Base-by-base conservation (phyloP, 2,329 filamentous ascomycete genomes). In the Amauroascus verrucosus region DNA sequence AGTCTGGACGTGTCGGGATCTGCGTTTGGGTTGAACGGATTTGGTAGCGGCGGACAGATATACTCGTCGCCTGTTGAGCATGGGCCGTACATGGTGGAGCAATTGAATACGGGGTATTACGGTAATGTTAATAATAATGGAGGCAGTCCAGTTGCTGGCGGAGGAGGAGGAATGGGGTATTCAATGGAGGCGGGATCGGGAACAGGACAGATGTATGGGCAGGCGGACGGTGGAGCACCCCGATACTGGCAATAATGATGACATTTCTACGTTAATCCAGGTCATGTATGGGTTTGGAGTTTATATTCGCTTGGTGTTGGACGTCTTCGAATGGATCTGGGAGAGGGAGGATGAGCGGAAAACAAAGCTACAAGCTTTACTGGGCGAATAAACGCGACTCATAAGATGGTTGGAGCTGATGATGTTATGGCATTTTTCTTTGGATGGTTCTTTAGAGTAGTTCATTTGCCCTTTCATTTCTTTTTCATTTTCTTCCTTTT, bases 1-100 rank as follows among this genome's bases (percentile, higher is more conserved):
- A 30, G 20, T 35, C 13, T 53, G 26, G 44, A 48, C 32, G 46
- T 48, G 13, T 28, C 46, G 13, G 32, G 6, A 13, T 26, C 46
- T 4, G n/a, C 46, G 14, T 18, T 13, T 9, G 24, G 37, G 9
- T 40, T 41, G 43, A 24, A 6, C 1, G 51, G 51, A 16, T 22
- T 53, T 24, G 37, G 16, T 43, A 44, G 44, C 16, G 44, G 44
- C 11, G 44, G 44, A 26, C 54, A 56, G 16, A 50, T 63, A 45
- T 65, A 61, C 52, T 52, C 64, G 30, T 65, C 65, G 22, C 58
- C 62, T 7, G 54, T 59, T 6, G 58, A 56, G 20, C 43, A 52
- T 30, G 13, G 18, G 13, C 41, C 30, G 32, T 52, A 52, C 20
- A 35, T 35, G n/a, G n/a, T n/a, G 28, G 18, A 33, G n/a, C 49